phyloP scores from a whole-genome alignment of 2,329 filamentous ascomycete species.

The Didymella pomorum region DNA sequence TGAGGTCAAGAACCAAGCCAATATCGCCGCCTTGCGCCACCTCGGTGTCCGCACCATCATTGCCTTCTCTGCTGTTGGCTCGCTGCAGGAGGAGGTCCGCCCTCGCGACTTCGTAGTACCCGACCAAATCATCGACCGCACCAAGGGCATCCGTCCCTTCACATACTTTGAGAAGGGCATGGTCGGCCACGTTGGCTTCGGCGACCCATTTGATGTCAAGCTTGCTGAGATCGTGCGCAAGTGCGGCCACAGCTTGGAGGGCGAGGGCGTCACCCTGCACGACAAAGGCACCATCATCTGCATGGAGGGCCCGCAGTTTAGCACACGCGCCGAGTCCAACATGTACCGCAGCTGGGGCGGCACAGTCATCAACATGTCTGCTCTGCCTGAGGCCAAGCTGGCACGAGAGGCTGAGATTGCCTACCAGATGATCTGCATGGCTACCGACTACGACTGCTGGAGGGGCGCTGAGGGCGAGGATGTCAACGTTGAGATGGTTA shows the following conservation, averaged over 20 bases:
- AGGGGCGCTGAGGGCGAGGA: conserved; percentile 74
- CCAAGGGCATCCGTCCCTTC: conserved; percentile 91
- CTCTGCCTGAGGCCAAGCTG: conserved; percentile 93
- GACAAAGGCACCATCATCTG: conserved; percentile 85
- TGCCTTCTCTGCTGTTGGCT: conserved; percentile 94
- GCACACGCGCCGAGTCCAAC: conserved; percentile 91
- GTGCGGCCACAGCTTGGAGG: conserved; percentile 79
- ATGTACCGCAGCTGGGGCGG: conserved; percentile 96
- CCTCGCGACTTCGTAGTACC: conserved; percentile 97
- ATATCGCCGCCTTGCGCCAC: conserved; percentile 94
- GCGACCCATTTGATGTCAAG: conserved; percentile 87
- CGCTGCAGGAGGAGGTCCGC: conserved; percentile 88
- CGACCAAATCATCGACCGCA: conserved; percentile 96
- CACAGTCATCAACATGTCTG: conserved; percentile 97
- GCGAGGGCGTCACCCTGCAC: conserved; percentile 85
- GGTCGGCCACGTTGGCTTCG: conserved; percentile 94
- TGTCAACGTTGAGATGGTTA: conserved; percentile 96
- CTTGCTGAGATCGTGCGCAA: conserved; percentile 78
- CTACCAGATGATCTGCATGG: conserved; percentile 99
- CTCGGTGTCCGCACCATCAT: conserved; percentile 91
- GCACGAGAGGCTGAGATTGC: conserved; percentile 94
- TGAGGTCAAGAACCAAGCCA: conserved; percentile 93
- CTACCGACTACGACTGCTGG: conserved; percentile 99
- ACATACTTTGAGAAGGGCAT: conserved; percentile 95
- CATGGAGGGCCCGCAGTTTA: conserved; percentile 99